phyloP scores from a whole-genome alignment of 306 rosid species.

The Pterocarpus macrocarpus region DNA sequence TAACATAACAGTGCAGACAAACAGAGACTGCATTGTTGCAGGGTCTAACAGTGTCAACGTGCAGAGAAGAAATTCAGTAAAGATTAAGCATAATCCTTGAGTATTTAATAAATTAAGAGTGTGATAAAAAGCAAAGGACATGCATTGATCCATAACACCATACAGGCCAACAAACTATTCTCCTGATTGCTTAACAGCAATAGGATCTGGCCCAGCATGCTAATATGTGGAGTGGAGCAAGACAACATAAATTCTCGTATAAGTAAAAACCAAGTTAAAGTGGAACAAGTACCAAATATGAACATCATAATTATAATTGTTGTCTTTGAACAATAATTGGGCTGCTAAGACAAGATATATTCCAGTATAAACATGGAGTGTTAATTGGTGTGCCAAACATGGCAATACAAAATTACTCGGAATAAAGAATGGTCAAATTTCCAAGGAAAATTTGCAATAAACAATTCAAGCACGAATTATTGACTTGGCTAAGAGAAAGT shows the following conservation, averaged over 20 bases:
- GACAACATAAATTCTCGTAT: not conserved
- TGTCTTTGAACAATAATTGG: not conserved
- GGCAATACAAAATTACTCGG: not conserved
- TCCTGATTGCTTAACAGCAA: not conserved
- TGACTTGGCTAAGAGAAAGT: not conserved
- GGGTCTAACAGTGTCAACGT: not conserved
- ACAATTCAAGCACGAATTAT: not conserved
- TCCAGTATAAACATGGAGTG: not conserved
- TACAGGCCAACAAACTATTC: conserved; percentile 26
- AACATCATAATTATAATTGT: not conserved
- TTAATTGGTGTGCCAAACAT: not conserved
- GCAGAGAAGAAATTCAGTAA: not conserved
- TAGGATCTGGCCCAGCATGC: not conserved
- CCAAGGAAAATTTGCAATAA: not conserved
- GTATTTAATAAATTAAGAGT: conserved; percentile 2
- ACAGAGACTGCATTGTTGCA: conserved; percentile 19
- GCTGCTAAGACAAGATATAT: not conserved
- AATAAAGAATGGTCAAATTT: not conserved
- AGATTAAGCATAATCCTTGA: conserved; percentile 1
- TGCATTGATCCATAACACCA: conserved; percentile 20
- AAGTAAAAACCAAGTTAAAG: not conserved
- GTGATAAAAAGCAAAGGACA: not conserved
- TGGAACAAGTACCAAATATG: not conserved
- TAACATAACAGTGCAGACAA: not conserved
- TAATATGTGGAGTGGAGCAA: not conserved